Evolutionary conservation across 139 green algal genomes (phyloP).

Genomic region (Chlamydomonas asymmetrica): DNA sequence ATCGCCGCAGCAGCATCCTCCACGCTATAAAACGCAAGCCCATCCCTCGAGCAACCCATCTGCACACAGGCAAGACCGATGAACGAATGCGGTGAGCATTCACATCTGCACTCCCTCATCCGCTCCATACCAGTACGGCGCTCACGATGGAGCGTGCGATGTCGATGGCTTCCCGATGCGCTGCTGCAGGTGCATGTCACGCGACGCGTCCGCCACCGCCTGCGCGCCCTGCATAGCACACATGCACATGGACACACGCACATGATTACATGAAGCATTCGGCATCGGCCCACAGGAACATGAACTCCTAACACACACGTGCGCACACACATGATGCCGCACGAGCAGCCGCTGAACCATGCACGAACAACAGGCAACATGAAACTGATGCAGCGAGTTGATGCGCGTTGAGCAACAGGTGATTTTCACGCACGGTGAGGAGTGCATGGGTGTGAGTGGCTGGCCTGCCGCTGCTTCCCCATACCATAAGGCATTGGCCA

Average conservation of each 20-base stretch:
- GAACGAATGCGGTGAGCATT: too few relatives aligned
- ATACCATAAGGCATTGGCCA: neutral
- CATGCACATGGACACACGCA: neutral
- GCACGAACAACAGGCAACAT: neutral
- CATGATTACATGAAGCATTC: neutral
- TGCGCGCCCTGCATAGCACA: neutral
- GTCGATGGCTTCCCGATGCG: slow-evolving; percentile 2
- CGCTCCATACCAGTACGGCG: too few relatives aligned
- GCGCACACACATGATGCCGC: neutral
- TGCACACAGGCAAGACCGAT: too few relatives aligned
- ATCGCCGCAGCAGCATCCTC: too few relatives aligned
- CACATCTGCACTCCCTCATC: too few relatives aligned
- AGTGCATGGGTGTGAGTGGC: neutral
- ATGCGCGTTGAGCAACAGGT: neutral
- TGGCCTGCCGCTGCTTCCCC: too few relatives aligned
- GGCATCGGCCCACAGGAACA: too few relatives aligned
- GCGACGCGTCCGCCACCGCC: neutral
- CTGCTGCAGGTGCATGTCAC: neutral
- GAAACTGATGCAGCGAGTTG: neutral
- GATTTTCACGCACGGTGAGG: neutral
- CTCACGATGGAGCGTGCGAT: slow-evolving; percentile 8
- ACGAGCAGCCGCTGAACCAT: neutral
- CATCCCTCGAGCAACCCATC: too few relatives aligned
- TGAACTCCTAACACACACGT: too few relatives aligned
- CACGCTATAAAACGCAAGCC: too few relatives aligned